Evolutionary conservation across 768 basidiomycete genomes (phyloP), one percentile per base, ranked within the genome.

Genomic region (Lactarius evosmus): DNA sequence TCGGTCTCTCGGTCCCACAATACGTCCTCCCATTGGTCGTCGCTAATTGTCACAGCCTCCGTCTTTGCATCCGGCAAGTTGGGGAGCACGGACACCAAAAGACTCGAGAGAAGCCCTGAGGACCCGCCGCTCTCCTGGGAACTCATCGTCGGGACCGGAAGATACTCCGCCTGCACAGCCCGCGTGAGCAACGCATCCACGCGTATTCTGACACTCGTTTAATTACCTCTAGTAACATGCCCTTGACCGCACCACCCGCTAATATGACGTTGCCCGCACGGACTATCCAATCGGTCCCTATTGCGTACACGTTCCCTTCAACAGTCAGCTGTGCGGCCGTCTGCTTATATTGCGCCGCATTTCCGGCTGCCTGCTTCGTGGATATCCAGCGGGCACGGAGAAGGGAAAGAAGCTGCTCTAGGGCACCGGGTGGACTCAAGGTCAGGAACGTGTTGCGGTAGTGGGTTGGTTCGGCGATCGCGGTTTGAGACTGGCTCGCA

Each of bases 221-320:
- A n/a, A 29, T 32, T 63, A 89, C 91, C 84, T 93, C 91, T 30
- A 93, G 77, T 44, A 93, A 78, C 87, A 93, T 90, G n/a, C 91
- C 91, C 70, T 86, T 90, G 4, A 88, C 79, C 7, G 83, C 83
- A 34, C 90, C 89, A 25, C 89, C 89, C 25, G 87, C 83, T 22
- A 91, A 77, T 49, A 84, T 80, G 40, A 93, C 90, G 73, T 90
- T 90, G 9, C 91, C 91, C 36, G 85, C 84, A 17, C 91, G 81
- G 9, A 93, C 86, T 19, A 92, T 75, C 88, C 91, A 93, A 72
- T 93, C 91, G 38, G 77, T 86, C 1, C 91, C 91, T 58, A 93
- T 89, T 19, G 83, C 74, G 71, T 85, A 92, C n/a, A 89, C 79
- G 58, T 81, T 75, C 0, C 90, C 91, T 58, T 93, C 91, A 33